A percentile compares a stretch with the other conserved stretches of the same genome.
Conservation (phyloP, 1,284 basidiomycete genomes). For the Puccinia horiana region DNA sequence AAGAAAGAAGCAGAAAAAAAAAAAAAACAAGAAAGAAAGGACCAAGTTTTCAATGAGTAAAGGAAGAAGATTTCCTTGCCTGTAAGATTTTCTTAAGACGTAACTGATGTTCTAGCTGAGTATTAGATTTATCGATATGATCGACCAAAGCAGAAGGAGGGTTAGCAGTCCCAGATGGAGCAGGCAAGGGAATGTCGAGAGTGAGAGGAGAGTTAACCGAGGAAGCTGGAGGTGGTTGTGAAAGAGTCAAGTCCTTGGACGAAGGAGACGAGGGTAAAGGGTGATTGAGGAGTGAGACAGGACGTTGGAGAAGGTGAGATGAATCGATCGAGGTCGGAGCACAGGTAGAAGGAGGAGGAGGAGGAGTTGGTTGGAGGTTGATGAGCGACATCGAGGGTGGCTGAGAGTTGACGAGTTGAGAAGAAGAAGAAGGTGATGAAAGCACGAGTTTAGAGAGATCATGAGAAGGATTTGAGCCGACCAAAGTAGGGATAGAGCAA, state of each 20-base stretch:
- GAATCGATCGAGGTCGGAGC: not conserved
- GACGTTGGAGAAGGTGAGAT: not conserved
- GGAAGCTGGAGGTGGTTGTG: not conserved
- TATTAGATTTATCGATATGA: no score
- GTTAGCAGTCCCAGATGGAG: not conserved
- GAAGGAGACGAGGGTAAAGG: no score
- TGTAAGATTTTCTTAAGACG: conserved; percentile 12
- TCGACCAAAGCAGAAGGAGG: not conserved
- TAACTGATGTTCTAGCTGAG: not conserved
- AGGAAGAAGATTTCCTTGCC: not conserved
- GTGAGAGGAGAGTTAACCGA: not conserved
- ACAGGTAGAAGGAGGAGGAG: not conserved
- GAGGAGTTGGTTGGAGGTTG: not conserved
- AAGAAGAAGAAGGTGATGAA: not conserved
- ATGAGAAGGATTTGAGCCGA: not conserved
- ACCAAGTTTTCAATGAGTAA: not conserved
- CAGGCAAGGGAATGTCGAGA: no score
- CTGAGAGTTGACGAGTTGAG: not conserved
- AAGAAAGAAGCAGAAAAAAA: not conserved
- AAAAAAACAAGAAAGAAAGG: not conserved
- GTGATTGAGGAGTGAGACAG: not conserved
- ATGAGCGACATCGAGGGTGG: not conserved
- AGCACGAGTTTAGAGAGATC: not conserved
- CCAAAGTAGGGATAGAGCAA: not conserved
- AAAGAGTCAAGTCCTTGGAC: no score